These are phyloP conservation scores for Albifimbria verrucaria DNA, from an alignment of 2,329 filamentous ascomycete genomes.

Conservation along the genomic window DNA sequence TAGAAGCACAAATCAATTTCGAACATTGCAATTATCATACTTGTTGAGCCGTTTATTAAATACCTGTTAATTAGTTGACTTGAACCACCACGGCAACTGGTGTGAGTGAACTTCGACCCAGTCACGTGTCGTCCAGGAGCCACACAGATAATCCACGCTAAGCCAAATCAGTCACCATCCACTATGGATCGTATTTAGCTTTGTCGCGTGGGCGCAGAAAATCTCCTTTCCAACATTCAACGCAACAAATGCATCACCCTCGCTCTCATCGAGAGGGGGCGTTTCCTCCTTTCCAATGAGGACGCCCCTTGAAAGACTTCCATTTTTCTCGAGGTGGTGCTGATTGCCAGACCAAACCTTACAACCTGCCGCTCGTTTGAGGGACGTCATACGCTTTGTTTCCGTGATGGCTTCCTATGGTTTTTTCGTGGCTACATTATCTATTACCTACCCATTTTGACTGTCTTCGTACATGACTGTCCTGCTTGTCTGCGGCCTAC, in stretches of 20 bases:
- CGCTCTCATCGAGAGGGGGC: background rate
- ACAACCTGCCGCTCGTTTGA: constrained; percentile 37
- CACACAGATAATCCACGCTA: too few species aligned
- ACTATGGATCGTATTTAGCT: too few species aligned
- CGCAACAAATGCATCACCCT: background rate
- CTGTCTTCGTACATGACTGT: too few species aligned
- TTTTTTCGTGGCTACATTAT: constrained; percentile 38
- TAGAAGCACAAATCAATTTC: background rate
- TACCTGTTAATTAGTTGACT: too few species aligned
- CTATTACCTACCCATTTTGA: too few species aligned
- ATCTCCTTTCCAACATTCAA: background rate
- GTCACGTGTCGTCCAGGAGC: too few species aligned
- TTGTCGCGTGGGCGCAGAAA: background rate
- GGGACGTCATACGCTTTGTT: constrained; percentile 34
- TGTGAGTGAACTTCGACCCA: too few species aligned
- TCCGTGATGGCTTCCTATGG: constrained; percentile 41
- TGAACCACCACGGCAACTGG: too few species aligned
- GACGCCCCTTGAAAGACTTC: background rate
- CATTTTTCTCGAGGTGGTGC: background rate
- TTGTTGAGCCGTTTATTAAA: background rate
- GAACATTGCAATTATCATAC: too few species aligned
- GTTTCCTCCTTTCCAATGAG: background rate
- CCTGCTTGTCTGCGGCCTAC: too few species aligned
- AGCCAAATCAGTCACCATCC: too few species aligned
- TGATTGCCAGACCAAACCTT: constrained; percentile 32